Evolutionary conservation across 2,329 filamentous ascomycete genomes (phyloP).

Genomic region (Sarocladiaceae sp.): DNA sequence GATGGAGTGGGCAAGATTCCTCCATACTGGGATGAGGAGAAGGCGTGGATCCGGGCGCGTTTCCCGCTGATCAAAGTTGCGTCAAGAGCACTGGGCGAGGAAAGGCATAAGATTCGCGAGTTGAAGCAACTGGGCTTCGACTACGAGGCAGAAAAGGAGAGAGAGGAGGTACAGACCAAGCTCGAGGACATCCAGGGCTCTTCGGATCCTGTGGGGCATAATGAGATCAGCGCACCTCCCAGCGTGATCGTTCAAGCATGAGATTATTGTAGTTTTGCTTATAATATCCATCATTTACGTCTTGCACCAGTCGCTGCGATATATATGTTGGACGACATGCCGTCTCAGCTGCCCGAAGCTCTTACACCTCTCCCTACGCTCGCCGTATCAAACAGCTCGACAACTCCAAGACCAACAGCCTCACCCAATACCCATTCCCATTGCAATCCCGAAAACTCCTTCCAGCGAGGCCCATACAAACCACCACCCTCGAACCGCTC

Average conservation of each 20-base stretch:
- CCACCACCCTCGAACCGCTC: slow-evolving; percentile 69
- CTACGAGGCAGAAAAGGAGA: slow-evolving; percentile 14
- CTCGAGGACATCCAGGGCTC: too few species aligned
- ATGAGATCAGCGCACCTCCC: too few species aligned
- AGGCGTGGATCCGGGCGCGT: slow-evolving; percentile 33
- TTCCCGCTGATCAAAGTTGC: slow-evolving; percentile 38
- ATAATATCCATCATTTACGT: too few species aligned
- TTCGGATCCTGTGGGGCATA: too few species aligned
- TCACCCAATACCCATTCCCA: slow-evolving; percentile 72
- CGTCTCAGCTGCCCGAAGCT: slow-evolving; percentile 26
- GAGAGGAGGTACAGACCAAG: background rate
- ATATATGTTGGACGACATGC: background rate
- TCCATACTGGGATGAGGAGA: slow-evolving; percentile 35
- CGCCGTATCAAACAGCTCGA: slow-evolving; percentile 72
- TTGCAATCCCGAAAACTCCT: slow-evolving; percentile 61
- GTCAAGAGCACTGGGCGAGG: slow-evolving; percentile 29
- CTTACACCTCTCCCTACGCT: slow-evolving; percentile 67
- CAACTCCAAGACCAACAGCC: slow-evolving; percentile 63
- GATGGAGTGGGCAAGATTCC: slow-evolving; percentile 31
- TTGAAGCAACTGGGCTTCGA: slow-evolving; percentile 35
- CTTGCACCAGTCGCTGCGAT: background rate
- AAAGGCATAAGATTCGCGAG: slow-evolving; percentile 26
- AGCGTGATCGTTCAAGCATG: too few species aligned
- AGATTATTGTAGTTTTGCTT: too few species aligned
- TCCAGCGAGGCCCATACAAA: slow-evolving; percentile 49